phyloP scores from a whole-genome alignment of 2,329 filamentous ascomycete genomes.

The Coniochaeta ligniaria region DNA sequence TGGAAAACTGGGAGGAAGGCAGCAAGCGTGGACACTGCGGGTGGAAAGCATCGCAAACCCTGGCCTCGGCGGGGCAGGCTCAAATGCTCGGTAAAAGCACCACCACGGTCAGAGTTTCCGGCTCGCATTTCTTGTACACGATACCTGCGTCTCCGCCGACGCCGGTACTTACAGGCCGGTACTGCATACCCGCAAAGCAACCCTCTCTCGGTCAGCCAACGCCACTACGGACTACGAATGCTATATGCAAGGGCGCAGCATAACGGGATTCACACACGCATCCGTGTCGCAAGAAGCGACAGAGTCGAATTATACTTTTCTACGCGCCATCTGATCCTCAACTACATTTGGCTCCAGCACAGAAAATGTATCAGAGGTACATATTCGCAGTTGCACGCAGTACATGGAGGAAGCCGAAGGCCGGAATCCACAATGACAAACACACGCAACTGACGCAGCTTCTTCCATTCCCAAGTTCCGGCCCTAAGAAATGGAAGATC shows the following conservation, averaged over 20 bases:
- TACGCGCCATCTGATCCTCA: neutral
- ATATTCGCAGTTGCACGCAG: no score
- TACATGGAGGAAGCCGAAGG: neutral
- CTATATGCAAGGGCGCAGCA: neutral
- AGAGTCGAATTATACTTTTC: neutral
- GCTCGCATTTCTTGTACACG: neutral
- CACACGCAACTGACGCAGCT: neutral
- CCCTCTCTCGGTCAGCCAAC: neutral
- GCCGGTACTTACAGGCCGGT: neutral
- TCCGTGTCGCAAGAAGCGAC: neutral
- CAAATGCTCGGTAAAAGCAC: neutral
- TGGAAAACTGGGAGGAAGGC: conserved; percentile 18
- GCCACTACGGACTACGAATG: neutral
- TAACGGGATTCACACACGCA: neutral
- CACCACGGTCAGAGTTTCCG: neutral
- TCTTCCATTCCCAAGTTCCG: neutral
- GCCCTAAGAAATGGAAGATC: neutral
- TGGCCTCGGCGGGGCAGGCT: conserved; percentile 5
- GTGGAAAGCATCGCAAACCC: conserved; percentile 18
- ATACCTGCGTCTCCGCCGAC: neutral
- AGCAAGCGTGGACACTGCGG: no score
- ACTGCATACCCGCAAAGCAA: neutral
- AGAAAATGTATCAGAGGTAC: neutral
- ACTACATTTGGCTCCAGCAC: neutral
- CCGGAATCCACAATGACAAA: neutral